Percentiles rank a stretch among this genome's conserved stretches.
Conservation (phyloP, 306 rosid genomes). For the Rosa lucieae region DNA sequence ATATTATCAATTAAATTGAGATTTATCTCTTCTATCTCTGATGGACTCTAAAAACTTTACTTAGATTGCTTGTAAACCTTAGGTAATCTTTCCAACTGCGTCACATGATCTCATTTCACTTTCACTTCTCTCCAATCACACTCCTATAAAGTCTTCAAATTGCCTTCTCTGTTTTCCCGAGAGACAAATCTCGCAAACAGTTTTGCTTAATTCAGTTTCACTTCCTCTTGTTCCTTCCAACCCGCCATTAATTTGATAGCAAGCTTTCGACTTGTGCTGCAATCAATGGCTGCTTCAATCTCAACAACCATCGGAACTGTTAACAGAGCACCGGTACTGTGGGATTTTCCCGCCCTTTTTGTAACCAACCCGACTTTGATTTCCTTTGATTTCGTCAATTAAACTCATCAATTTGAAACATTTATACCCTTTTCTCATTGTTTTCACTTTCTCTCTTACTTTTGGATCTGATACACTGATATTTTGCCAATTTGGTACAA, state of each 20-base stretch:
- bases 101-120: conserved; percentile 2
- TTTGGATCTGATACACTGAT: neutral
- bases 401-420: conserved; percentile 7
- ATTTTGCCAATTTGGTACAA: neutral
- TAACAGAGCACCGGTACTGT: conserved; percentile 51
- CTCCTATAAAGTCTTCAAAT: conserved; percentile 31
- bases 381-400: neutral
- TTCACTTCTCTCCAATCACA: neutral
- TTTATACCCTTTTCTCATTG: neutral
- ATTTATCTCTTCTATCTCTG: no score
- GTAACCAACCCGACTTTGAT: neutral
- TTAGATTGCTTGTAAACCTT: no score
- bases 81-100: no score
- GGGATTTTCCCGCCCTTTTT: conserved; percentile 22
- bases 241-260: neutral
- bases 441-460: neutral
- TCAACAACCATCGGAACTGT: conserved; percentile 50
- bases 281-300: conserved; percentile 60
- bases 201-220: neutral
- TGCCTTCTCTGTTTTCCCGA: conserved; percentile 21
- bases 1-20: no score
- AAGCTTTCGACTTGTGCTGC: neutral
- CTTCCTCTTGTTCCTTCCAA: neutral
- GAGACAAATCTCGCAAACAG: neutral
- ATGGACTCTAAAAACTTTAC: no score